These are phyloP conservation scores for Solanum rostratum DNA, from an alignment of 257 asterid genomes.

Conservation along the genomic window DNA sequence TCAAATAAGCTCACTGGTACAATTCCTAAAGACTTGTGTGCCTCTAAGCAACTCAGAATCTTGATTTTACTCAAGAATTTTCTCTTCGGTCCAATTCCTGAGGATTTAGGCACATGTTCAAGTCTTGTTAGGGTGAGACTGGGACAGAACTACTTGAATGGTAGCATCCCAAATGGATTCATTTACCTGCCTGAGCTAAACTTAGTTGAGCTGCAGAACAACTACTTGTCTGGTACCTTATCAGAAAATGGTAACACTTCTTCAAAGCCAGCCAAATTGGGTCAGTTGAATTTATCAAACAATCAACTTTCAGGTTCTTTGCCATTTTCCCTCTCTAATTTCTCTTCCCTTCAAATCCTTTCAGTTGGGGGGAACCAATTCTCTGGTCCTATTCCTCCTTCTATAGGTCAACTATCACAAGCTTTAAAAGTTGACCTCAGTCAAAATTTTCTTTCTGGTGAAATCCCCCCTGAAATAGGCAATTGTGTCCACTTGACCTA, in stretches of 20 bases:
- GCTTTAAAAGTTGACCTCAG: conserved; percentile 62
- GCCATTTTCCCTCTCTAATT: conserved; percentile 56
- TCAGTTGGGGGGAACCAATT: conserved; percentile 55
- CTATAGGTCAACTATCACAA: conserved; percentile 64
- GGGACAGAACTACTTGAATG: conserved; percentile 76
- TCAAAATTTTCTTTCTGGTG: conserved; percentile 43
- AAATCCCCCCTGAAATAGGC: conserved; percentile 65
- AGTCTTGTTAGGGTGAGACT: conserved; percentile 80
- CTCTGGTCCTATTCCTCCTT: conserved; percentile 65
- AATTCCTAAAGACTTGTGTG: conserved; percentile 55
- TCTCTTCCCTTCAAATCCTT: conserved; percentile 62
- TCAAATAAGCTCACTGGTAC: conserved; percentile 92
- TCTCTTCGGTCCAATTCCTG: conserved; percentile 72
- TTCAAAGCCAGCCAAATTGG: conserved; percentile 33
- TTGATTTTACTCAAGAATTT: conserved; percentile 60
- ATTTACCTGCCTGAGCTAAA: conserved; percentile 71
- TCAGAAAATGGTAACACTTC: conserved; percentile 34
- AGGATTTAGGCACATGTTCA: conserved; percentile 50
- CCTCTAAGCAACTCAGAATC: conserved; percentile 42
- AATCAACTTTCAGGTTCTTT: conserved; percentile 59
- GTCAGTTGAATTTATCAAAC: conserved; percentile 66
- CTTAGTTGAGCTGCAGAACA: conserved; percentile 74
- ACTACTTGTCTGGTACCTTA: conserved; percentile 58
- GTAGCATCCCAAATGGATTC: conserved; percentile 68
- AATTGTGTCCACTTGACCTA: conserved; percentile 57